Evolutionary conservation across 176 grass and related monocot species (phyloP).

Genomic region (Dendrocalamus sinicus): DNA sequence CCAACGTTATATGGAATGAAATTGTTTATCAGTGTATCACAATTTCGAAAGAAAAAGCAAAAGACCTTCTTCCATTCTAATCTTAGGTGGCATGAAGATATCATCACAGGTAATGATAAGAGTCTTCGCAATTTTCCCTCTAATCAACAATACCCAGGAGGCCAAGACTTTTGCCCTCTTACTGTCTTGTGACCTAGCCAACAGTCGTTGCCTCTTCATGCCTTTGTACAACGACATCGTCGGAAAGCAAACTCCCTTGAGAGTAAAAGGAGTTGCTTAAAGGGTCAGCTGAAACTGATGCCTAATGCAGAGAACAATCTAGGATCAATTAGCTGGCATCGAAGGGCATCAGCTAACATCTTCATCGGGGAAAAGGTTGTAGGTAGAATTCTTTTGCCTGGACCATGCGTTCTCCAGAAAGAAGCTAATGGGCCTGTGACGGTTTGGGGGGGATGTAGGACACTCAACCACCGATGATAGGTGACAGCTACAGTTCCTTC

Average conservation of each 20-base stretch:
- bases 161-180: constrained; percentile 1
- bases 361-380: background rate
- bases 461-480: constrained; percentile 28
- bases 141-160: constrained; percentile 3
- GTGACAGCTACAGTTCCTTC: background rate
- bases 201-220: background rate
- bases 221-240: background rate
- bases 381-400: constrained; percentile 27
- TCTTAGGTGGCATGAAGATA: constrained; percentile 29
- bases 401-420: constrained; percentile 33
- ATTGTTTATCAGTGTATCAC: background rate
- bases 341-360: constrained; percentile 19
- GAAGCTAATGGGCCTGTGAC: constrained; percentile 35
- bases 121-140: background rate
- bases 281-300: background rate
- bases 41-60: background rate
- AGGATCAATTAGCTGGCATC: constrained; percentile 24
- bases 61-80: background rate
- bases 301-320: background rate
- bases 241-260: background rate
- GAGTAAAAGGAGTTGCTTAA: background rate
- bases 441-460: constrained; percentile 35
- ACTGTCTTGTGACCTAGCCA: background rate
- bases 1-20: background rate
- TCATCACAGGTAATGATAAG: constrained; percentile 3